Conservation (phyloP, 1,284 basidiomycete genomes). For the Somion occarium region DNA sequence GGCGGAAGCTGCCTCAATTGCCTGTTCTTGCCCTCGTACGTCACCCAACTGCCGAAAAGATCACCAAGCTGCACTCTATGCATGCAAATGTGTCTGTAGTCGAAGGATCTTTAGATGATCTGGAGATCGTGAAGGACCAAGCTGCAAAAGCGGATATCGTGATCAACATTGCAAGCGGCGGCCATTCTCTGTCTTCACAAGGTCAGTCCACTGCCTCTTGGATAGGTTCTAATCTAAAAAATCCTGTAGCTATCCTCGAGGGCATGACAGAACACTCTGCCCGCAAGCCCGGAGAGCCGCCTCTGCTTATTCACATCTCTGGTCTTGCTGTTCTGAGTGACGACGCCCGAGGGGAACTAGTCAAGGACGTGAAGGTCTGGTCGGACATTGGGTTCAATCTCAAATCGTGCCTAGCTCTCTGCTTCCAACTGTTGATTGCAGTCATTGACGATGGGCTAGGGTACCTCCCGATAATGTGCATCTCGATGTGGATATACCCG, state of each 20-base stretch:
- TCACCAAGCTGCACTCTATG: constrained; percentile 24
- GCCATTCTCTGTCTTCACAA: constrained; percentile 30
- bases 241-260: constrained; percentile 36
- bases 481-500: constrained; percentile 31
- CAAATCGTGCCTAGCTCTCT: constrained; percentile 17
- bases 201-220: constrained; percentile 23
- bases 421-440: background rate
- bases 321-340: constrained; percentile 35
- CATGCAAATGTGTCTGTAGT: constrained; percentile 30
- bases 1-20: constrained; percentile 25
- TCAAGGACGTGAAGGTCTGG: constrained; percentile 27
- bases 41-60: constrained; percentile 25
- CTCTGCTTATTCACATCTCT: constrained; percentile 38
- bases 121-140: constrained; percentile 29
- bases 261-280: constrained; percentile 33
- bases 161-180: constrained; percentile 37
- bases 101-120: constrained; percentile 34
- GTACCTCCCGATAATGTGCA: constrained; percentile 29
- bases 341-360: constrained; percentile 32
- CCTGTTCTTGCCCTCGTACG: constrained; percentile 33
- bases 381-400: constrained; percentile 33
- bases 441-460: constrained; percentile 2
- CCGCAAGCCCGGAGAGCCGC: constrained; percentile 30
- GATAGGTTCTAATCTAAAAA: too few relatives aligned
- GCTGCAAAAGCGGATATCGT: constrained; percentile 28